These are phyloP conservation scores for Funneliformis mosseae DNA, from an alignment of 192 early-diverging fungal genomes.

Conservation along the genomic window DNA sequence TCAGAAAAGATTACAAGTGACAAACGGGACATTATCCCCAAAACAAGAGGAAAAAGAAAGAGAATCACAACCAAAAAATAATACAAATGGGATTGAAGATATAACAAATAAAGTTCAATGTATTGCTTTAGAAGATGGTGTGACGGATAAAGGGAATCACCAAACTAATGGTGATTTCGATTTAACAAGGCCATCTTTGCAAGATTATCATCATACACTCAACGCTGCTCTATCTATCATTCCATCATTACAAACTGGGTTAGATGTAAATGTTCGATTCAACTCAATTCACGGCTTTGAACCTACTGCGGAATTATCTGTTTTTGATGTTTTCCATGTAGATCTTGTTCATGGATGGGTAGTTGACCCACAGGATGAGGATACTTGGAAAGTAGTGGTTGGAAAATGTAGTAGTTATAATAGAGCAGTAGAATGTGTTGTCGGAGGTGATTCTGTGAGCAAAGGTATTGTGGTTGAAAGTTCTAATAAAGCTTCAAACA, in stretches of 20 bases:
- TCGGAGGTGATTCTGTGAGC: slow-evolving; percentile 59
- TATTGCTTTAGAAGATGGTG: not conserved
- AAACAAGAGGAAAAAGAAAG: not conserved
- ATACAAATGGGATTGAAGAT: not conserved
- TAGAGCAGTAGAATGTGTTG: slow-evolving; percentile 74
- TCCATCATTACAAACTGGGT: slow-evolving; percentile 59
- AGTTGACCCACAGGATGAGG: slow-evolving; percentile 62
- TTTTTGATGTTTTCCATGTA: slow-evolving; percentile 83
- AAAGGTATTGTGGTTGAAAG: slow-evolving; percentile 46
- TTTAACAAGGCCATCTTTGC: not conserved
- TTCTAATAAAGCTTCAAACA: slow-evolving; percentile 22
- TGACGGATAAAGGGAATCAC: not conserved
- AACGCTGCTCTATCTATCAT: slow-evolving; percentile 59
- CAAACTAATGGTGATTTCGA: not conserved
- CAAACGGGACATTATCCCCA: not conserved
- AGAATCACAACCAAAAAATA: not conserved
- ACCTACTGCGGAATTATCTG: slow-evolving; percentile 56
- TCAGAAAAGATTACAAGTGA: slow-evolving; percentile 8
- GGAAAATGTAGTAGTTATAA: slow-evolving; percentile 72
- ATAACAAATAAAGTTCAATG: not conserved
- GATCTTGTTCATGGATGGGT: slow-evolving; percentile 92
- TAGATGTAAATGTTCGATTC: slow-evolving; percentile 89
- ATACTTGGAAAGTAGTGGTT: slow-evolving; percentile 58
- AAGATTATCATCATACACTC: slow-evolving; percentile 54
- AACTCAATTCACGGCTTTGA: slow-evolving; percentile 78